Base-by-base conservation (phyloP, 345 rosid species). In the Anastatica hierochuntica region DNA sequence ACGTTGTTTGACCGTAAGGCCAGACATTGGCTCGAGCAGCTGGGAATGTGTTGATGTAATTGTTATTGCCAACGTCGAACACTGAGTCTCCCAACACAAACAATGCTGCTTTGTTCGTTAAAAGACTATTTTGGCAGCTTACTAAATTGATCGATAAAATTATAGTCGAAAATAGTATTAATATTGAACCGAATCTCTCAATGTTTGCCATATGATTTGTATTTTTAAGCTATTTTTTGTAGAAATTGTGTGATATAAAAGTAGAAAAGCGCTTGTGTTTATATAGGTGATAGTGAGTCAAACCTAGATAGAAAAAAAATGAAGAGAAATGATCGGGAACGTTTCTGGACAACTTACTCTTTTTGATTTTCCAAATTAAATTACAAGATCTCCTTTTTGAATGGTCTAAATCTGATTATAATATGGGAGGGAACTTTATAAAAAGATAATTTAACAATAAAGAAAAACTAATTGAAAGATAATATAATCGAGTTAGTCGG, bases 51-150 rank as follows among this genome's bases (percentile, higher is more conserved):
- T 67, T 59, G 64, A 69, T 67, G 20, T 58, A 60, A 34, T 77
- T 74, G 48, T 79, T 72, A 42, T 74, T 77, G 45, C 83, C 78
- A 8, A 68, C 52, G 53, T 75, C 81, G 47, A 75, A 73, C 1
- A 68, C 2, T 1, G 82, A 82, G 39, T 79, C 85, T 19, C 81
- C 79, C 6, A 73, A 75, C 14, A 77, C 21, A 34, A 73, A 73
- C 17, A 69, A 58, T 13, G 77, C 73, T 7, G 55, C 66, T 26
- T 70, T 67, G 4, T 71, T 66, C 19, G 61, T 54, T 10, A 59
- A 6, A 8, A 49, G 49, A 19, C 3, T 26, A 19, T 46, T 39
- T 5, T 61, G 43, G n/a, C 63, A 42, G 15, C 21, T 63, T 16
- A 53, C 49, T 3, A n/a, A 19, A 19, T 6, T 52, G 46, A 63